phyloP scores from a whole-genome alignment of 2,329 filamentous ascomycete genomes.

The Colletotrichum neosansevieriae region DNA sequence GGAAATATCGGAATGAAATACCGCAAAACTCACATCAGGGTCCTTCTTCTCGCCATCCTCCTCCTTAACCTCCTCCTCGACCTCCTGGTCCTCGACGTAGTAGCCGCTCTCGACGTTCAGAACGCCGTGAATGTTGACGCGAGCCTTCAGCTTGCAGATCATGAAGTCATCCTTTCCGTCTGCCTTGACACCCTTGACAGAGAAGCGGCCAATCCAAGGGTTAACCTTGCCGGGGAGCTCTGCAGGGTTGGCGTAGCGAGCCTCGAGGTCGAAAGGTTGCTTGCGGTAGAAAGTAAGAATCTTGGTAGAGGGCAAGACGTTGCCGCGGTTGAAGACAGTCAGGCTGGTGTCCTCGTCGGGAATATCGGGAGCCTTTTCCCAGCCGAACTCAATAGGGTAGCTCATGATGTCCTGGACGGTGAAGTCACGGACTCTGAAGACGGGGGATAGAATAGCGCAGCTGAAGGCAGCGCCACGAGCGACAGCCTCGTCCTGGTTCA shows the following conservation, averaged over 20 bases:
- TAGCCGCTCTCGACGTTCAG: conserved; percentile 97
- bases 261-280: conserved; percentile 96
- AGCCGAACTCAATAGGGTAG: conserved; percentile 98
- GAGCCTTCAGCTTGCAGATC: conserved; percentile 99
- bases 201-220: conserved; percentile 97
- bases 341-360: conserved; percentile 98
- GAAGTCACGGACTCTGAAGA: conserved; percentile 99
- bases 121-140: conserved; percentile 95
- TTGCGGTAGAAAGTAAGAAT: conserved; percentile 99
- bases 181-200: conserved; percentile 96
- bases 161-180: conserved; percentile 97
- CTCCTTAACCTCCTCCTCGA: conserved; percentile 90
- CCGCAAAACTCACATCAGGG: conserved; percentile 73
- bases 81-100: conserved; percentile 97
- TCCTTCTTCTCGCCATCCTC: conserved; percentile 71
- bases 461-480: conserved; percentile 96
- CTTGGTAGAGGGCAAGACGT: conserved; percentile 97
- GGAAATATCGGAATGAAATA: conserved; percentile 25
- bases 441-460: conserved; percentile 96
- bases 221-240: conserved; percentile 88
- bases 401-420: conserved; percentile 96
- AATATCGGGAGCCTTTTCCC: conserved; percentile 98
- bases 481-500: conserved; percentile 98
- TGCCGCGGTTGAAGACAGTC: conserved; percentile 97
- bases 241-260: conserved; percentile 90